phyloP scores from a whole-genome alignment of 768 basidiomycete genomes.

The Infundibulicybe gibba region DNA sequence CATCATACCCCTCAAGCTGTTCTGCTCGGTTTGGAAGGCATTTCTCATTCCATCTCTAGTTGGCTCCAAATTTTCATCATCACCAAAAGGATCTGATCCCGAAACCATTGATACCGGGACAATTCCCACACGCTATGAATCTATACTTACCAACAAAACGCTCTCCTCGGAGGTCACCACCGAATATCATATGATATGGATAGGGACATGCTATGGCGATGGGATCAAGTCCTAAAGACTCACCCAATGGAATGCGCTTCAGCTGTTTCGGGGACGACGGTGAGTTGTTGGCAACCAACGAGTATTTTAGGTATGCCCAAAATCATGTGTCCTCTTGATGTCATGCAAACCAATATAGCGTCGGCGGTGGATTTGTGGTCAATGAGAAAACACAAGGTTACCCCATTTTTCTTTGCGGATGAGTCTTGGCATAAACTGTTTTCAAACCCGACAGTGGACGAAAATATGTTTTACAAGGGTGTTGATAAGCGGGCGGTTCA shows the following conservation, averaged over 20 bases:
- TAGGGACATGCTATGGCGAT: conserved; percentile 90
- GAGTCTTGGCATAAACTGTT: conserved; percentile 2
- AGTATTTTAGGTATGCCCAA: conserved; percentile 55
- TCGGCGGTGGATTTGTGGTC: conserved; percentile 93
- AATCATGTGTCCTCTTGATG: neutral
- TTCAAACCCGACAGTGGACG: conserved; percentile 55
- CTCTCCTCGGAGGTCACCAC: conserved; percentile 67
- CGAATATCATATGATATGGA: conserved; percentile 85
- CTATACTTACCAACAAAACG: conserved; percentile 61
- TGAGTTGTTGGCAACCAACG: conserved; percentile 87
- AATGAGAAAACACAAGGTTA: conserved; percentile 90
- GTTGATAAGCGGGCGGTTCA: conserved; percentile 82
- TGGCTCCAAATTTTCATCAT: neutral
- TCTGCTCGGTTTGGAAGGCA: conserved; percentile 76
- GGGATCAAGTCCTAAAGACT: conserved; percentile 84
- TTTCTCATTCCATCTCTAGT: neutral
- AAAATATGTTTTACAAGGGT: conserved; percentile 93
- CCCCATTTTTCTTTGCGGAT: conserved; percentile 2
- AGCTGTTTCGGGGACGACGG: conserved; percentile 80
- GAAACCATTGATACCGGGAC: conserved; percentile 91
- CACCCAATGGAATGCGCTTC: conserved; percentile 96
- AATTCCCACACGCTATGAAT: conserved; percentile 70
- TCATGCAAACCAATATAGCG: conserved; percentile 38
- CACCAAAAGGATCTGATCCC: conserved; percentile 67
- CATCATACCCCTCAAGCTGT: conserved; percentile 89